Base-by-base conservation (phyloP, 768 basidiomycete species). In the Rhizopogon salebrosus region DNA sequence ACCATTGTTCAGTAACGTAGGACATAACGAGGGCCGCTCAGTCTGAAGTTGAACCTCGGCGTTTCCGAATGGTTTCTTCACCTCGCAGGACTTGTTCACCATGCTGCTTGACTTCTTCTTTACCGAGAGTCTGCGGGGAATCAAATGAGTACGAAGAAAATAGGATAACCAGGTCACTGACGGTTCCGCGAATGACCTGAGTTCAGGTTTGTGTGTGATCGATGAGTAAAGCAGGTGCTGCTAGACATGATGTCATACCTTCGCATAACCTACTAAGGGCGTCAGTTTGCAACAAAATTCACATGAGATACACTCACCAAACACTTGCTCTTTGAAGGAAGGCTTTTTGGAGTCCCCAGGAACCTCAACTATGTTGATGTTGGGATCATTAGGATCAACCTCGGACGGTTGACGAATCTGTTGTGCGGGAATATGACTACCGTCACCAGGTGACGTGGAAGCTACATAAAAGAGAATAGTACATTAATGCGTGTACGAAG, bases 271-370 rank as follows among this genome's bases (percentile, higher is more conserved):
- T 69, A 36, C 2, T n/a, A n/a, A 26, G n/a, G 10, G 5, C 5
- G 35, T 29, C 38, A 51, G 26, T 40, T 14, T 18, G 7, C 7
- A 22, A 20, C 7, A 16, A 1, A 41, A 41, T 13, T 18, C n/a
- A 14, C 8, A 41, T 29, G 20, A 40, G 13, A 24, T 5, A 51
- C 38, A 57, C 73, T 23, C 54, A 80, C 82, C 83, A 41, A 82
- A 75, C 7, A 83, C 78, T 53, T 71, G 74, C 41, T 84, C 81
- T 62, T 82, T 84, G 70, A 83, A 84, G 13, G 82, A 72, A 27
- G 77, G 72, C 48, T 71, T 66, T 29, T 48, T 39, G 38, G 52
- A 58, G 35, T 51, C 65, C 46, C 54, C 58, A 11, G 62, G 53
- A 37, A 60, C 43, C 14, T 60, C 67, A 27, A 62, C 63, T 20